Conservation (phyloP, 1,284 basidiomycete genomes). For the Ustilago loliicola region DNA sequence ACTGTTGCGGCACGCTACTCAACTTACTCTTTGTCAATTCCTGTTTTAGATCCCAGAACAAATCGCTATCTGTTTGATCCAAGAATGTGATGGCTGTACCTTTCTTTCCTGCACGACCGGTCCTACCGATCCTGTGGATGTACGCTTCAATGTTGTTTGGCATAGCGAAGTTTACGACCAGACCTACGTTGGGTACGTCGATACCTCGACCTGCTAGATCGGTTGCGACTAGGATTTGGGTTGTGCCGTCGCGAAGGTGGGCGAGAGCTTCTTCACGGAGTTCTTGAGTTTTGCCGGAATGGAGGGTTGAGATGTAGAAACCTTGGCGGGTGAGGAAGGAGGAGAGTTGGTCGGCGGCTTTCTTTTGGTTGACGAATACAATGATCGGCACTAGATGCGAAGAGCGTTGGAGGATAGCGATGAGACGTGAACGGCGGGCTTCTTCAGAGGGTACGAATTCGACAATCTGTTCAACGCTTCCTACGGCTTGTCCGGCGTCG, state of each 20-base stretch:
- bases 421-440: slow-evolving; percentile 89
- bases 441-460: slow-evolving; percentile 94
- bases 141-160: slow-evolving; percentile 94
- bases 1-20: slow-evolving; percentile 50
- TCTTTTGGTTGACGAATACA: slow-evolving; percentile 99
- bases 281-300: slow-evolving; percentile 97
- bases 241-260: slow-evolving; percentile 85
- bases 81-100: slow-evolving; percentile 95
- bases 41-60: slow-evolving; percentile 75
- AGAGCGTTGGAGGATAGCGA: slow-evolving; percentile 87
- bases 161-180: slow-evolving; percentile 99
- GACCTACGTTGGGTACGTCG: slow-evolving; percentile 93
- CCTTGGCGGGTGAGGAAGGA: slow-evolving; percentile 89
- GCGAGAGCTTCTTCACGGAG: slow-evolving; percentile 93
- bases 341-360: slow-evolving; percentile 95
- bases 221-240: slow-evolving; percentile 89
- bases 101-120: slow-evolving; percentile 94
- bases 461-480: slow-evolving; percentile 95
- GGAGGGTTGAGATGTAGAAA: slow-evolving; percentile 88
- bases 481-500: slow-evolving; percentile 95
- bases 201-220: slow-evolving; percentile 98
- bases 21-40: slow-evolving; percentile 63
- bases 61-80: slow-evolving; percentile 93
- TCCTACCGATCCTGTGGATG: slow-evolving; percentile 96
- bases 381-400: slow-evolving; percentile 91